Base-by-base conservation (phyloP, 2,329 filamentous ascomycete species). In the Eurotiales sp. region DNA sequence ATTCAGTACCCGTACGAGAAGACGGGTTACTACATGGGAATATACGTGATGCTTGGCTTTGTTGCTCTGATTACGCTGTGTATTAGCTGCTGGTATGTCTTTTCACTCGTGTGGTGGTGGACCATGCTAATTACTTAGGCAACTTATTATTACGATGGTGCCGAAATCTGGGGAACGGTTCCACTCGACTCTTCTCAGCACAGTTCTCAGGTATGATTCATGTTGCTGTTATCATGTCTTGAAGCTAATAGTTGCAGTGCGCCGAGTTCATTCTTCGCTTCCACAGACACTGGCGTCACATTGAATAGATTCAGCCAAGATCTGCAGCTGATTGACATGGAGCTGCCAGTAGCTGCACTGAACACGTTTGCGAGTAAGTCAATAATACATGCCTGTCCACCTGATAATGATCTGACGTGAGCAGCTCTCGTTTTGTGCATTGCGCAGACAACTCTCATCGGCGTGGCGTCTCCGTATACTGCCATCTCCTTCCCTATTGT, bases 111-210 rank as follows among this genome's bases (percentile, higher is more conserved):
- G 8, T n/a, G 8, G 32, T 15, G 19, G 44, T 45, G 32, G 19
- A 49, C 19, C 34, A 34, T 1, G 25, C 48, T 48, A 44, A 51
- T 41, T 22, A 25, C 34, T 54, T 36, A 72, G 70, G 66, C 72
- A 77, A 61, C 67, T 80, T 55, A 74, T 80, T 42, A 74, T 80
- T 27, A 73, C 66, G 3, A 79, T 81, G 74, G 74, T 80, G 3
- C 77, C 77, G 3, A 72, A 71, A 25, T 79, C 77, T n/a, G 77
- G 75, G 3, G 69, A 72, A 49, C 68, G 58, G 39, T 77, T 81
- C 52, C 78, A 81, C 54, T 65, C 66, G 46, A 71, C 64, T 41
- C 64, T 81, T 1, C 63, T 81, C 8, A 65, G 67, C 8, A 76
- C 77, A 2, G 76, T 79, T 8, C 65, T 78, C n/a, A 68, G 64